phyloP scores from a whole-genome alignment of 73 alveolate species.

The Paraurostyla sp. region DNA sequence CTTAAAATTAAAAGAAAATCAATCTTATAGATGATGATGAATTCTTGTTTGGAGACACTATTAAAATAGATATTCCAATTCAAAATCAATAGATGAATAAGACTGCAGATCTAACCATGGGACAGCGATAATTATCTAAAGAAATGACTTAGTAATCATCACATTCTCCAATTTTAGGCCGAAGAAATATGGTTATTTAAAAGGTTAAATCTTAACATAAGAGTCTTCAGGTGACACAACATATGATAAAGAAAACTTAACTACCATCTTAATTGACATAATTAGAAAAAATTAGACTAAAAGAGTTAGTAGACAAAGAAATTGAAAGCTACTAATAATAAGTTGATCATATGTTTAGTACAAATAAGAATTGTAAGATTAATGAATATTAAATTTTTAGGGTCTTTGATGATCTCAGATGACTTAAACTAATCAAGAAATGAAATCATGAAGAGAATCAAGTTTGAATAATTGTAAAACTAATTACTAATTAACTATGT shows the following conservation, averaged over 20 bases:
- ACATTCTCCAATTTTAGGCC: not conserved
- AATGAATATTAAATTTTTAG: not conserved
- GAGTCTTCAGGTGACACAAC: not conserved
- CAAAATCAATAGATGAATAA: too few species aligned
- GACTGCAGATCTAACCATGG: too few species aligned
- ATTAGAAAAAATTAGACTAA: slow-evolving; percentile 16
- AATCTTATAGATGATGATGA: slow-evolving; percentile 35
- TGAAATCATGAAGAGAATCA: slow-evolving; percentile 43
- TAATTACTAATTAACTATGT: not conserved
- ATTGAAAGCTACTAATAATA: not conserved
- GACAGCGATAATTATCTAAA: too few species aligned
- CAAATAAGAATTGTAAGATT: slow-evolving; percentile 27
- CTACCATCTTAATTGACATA: slow-evolving; percentile 11
- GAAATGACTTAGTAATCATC: too few species aligned
- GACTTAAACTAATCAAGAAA: slow-evolving; percentile 11
- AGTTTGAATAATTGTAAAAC: slow-evolving; percentile 29
- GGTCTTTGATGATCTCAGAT: slow-evolving; percentile 56
- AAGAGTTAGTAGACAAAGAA: not conserved
- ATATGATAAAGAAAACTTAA: not conserved
- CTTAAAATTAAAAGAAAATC: not conserved
- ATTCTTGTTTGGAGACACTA: slow-evolving; percentile 53
- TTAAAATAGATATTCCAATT: slow-evolving; percentile 11
- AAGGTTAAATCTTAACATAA: slow-evolving; percentile 23
- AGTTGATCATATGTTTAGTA: slow-evolving; percentile 3
- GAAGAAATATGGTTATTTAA: slow-evolving; percentile 17